These are phyloP conservation scores for Elongisporangium senticosum DNA, from an alignment of 352 stramenopile genomes.

Conservation along the genomic window DNA sequence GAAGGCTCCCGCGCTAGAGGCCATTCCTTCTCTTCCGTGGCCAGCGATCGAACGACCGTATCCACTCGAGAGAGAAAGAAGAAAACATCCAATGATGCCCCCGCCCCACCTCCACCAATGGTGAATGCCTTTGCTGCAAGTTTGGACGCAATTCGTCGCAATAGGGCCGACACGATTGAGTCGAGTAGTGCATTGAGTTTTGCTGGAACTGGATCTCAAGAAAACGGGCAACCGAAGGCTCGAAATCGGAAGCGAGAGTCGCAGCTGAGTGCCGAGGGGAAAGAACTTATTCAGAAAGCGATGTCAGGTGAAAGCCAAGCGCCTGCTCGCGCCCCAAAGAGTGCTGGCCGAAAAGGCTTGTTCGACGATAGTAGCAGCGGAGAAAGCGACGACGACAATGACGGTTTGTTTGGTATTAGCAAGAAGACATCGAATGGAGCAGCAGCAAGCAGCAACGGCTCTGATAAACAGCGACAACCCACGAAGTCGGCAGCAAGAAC, in stretches of 20 bases:
- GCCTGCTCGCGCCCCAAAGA: constrained; percentile 12
- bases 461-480: not conserved
- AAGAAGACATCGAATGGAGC: constrained; percentile 20
- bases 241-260: constrained; percentile 61
- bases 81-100: constrained; percentile 14
- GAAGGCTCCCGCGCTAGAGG: not conserved
- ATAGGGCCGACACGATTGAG: constrained; percentile 59
- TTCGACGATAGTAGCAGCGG: constrained; percentile 80
- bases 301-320: constrained; percentile 24
- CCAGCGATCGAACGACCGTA: constrained; percentile 20
- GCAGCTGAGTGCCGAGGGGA: constrained; percentile 72
- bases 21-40: constrained; percentile 6
- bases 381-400: constrained; percentile 28
- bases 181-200: constrained; percentile 15
- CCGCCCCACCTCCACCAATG: constrained; percentile 26
- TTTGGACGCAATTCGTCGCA: constrained; percentile 65
- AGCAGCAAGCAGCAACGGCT: constrained; percentile 11
- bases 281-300: constrained; percentile 66
- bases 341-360: constrained; percentile 45
- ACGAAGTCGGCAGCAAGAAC: not conserved
- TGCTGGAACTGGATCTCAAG: not conserved
- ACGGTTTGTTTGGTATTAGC: constrained; percentile 41
- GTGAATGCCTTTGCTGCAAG: constrained; percentile 69
- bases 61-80: constrained; percentile 16
- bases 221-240: constrained; percentile 7